These are phyloP conservation scores for Aspergillus fischeri DNA, from an alignment of 2,329 filamentous ascomycete species.

Conservation along the genomic window DNA sequence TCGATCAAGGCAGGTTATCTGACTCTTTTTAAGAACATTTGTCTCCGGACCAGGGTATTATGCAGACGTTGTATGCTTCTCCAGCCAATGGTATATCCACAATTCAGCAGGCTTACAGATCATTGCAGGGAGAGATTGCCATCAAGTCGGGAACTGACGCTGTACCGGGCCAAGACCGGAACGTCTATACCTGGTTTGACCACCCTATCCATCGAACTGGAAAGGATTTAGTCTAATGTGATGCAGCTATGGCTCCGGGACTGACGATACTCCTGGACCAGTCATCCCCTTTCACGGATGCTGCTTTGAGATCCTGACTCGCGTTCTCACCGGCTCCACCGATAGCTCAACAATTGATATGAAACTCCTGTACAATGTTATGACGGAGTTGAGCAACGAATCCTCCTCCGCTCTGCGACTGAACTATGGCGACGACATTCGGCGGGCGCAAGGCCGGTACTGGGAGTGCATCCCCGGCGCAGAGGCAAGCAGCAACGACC, in stretches of 20 bases:
- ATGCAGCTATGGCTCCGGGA: slow-evolving; percentile 15
- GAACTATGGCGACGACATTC: slow-evolving; percentile 15
- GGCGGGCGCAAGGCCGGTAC: slow-evolving; percentile 18
- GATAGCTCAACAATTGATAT: slow-evolving; percentile 11
- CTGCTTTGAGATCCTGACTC: slow-evolving; percentile 19
- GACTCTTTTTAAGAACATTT: slow-evolving; percentile 11
- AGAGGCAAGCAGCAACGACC: slow-evolving; percentile 8
- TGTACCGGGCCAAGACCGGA: not conserved
- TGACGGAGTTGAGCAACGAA: slow-evolving; percentile 12
- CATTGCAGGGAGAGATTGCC: slow-evolving; percentile 14
- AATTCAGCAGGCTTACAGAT: not conserved
- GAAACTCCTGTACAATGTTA: slow-evolving; percentile 14
- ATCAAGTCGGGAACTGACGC: slow-evolving; percentile 11
- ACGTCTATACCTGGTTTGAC: slow-evolving; percentile 15
- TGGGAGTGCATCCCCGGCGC: slow-evolving; percentile 20
- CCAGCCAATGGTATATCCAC: not conserved
- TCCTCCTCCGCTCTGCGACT: slow-evolving; percentile 12
- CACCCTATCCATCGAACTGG: not conserved
- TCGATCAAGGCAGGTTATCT: not conserved
- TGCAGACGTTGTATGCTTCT: slow-evolving; percentile 14
- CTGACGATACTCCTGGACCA: slow-evolving; percentile 15
- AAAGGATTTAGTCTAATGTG: not conserved
- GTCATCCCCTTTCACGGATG: slow-evolving; percentile 20
- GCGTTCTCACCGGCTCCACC: slow-evolving; percentile 12
- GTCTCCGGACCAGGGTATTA: slow-evolving; percentile 19